A percentile compares a stretch with the other conserved stretches of the same genome.
Evolutionary conservation across 2,329 filamentous ascomycete species (phyloP).

Genomic region (Sporothrix globosa): DNA sequence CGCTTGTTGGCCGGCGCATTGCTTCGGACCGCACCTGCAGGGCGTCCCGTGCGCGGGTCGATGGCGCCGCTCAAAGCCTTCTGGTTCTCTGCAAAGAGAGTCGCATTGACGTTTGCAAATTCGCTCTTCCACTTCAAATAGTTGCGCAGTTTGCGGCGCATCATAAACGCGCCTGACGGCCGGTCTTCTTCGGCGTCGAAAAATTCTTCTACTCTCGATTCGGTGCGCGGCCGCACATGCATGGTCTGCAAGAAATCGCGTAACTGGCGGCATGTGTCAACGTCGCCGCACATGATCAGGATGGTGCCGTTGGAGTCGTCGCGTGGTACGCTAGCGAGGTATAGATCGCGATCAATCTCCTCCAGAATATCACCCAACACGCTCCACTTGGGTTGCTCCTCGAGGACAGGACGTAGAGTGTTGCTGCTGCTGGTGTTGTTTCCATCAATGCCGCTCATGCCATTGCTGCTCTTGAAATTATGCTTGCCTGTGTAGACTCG

Average conservation of each 20-base stretch:
- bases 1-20: conserved; percentile 82
- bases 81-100: conserved; percentile 78
- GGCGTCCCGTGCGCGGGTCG: conserved; percentile 54
- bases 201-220: conserved; percentile 51
- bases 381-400: conserved; percentile 94
- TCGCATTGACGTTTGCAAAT: conserved; percentile 81
- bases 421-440: conserved; percentile 52
- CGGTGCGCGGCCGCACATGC: conserved; percentile 67
- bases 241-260: conserved; percentile 91
- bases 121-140: conserved; percentile 91
- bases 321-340: conserved; percentile 71
- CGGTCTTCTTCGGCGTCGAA: conserved; percentile 59
- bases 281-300: conserved; percentile 92
- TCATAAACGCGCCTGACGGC: conserved; percentile 81
- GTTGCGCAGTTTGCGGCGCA: conserved; percentile 81
- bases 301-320: conserved; percentile 92
- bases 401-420: conserved; percentile 76
- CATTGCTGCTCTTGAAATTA: conserved; percentile 52
- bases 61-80: conserved; percentile 70
- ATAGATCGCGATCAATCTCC: conserved; percentile 84
- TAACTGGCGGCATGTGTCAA: conserved; percentile 82
- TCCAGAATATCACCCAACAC: conserved; percentile 86
- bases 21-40: conserved; percentile 53
- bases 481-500: conserved; percentile 79
- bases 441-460: conserved; percentile 43